These are phyloP conservation scores for Diaporthe citriasiana DNA, from an alignment of 2,329 filamentous ascomycete genomes.

Conservation along the genomic window DNA sequence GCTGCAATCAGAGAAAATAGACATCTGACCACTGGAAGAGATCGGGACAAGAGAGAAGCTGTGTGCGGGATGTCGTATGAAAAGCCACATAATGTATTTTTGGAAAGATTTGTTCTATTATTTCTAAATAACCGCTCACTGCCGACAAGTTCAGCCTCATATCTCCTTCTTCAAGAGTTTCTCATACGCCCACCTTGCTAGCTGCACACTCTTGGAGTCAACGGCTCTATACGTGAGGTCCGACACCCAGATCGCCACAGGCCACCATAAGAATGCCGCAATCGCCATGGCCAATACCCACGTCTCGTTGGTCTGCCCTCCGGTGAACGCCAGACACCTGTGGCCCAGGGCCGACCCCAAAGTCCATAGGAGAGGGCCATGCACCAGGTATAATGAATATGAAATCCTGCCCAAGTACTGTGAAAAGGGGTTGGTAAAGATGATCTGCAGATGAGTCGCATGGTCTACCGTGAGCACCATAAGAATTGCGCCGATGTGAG, in stretches of 20 bases:
- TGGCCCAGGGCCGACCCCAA: slow-evolving; percentile 31
- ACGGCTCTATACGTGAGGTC: slow-evolving; percentile 35
- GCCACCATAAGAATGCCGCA: slow-evolving; percentile 41
- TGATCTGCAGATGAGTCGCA: slow-evolving; percentile 26
- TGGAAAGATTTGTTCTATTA: neutral
- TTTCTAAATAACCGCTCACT: neutral
- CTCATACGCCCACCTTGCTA: slow-evolving; percentile 40
- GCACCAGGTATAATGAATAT: slow-evolving; percentile 37
- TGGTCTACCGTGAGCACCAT: slow-evolving; percentile 34
- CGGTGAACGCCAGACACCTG: slow-evolving; percentile 26
- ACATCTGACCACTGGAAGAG: neutral
- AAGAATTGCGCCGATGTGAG: slow-evolving; percentile 14
- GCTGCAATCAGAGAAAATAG: neutral
- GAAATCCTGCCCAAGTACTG: slow-evolving; percentile 43
- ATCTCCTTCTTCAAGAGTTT: slow-evolving; percentile 29
- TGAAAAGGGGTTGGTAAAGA: slow-evolving; percentile 39
- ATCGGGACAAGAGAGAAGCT: no score
- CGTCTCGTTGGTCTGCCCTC: slow-evolving; percentile 7
- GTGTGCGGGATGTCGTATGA: no score
- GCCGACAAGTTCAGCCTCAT: neutral
- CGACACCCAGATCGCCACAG: slow-evolving; percentile 35
- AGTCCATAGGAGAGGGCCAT: slow-evolving; percentile 41
- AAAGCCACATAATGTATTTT: neutral
- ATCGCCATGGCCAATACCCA: slow-evolving; percentile 36
- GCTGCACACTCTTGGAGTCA: slow-evolving; percentile 39